Conservation (phyloP, 768 basidiomycete species). For the Piloderma croceum region DNA sequence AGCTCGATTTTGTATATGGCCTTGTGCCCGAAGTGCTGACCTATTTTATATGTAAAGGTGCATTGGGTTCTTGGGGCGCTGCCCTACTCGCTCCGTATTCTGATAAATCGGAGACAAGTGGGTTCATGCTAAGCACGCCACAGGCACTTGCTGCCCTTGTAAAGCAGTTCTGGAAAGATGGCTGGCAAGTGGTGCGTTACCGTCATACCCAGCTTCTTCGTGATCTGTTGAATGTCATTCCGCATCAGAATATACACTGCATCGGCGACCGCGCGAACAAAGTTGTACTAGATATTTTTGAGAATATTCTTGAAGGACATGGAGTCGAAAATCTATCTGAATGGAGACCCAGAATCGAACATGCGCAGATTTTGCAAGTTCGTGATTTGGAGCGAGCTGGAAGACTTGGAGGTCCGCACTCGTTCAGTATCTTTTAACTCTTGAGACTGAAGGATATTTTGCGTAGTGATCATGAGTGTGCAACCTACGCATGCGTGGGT, state of each 20-base stretch:
- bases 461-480: constrained; percentile 87
- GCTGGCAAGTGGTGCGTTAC: constrained; percentile 75
- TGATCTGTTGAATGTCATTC: background rate
- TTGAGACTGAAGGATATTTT: too few species aligned
- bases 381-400: constrained; percentile 68
- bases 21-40: constrained; percentile 6
- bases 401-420: constrained; percentile 66
- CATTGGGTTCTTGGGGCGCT: constrained; percentile 89
- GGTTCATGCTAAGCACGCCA: constrained; percentile 60
- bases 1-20: background rate
- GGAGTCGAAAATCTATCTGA: constrained; percentile 31
- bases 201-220: background rate
- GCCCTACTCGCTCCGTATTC: constrained; percentile 82
- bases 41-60: constrained; percentile 41
- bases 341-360: constrained; percentile 81
- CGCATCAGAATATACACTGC: constrained; percentile 84
- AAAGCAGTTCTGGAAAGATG: constrained; percentile 60
- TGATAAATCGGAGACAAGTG: constrained; percentile 66
- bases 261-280: constrained; percentile 88
- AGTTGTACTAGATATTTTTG: constrained; percentile 78
- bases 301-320: constrained; percentile 43
- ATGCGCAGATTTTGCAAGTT: constrained; percentile 80
- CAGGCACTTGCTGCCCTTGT: constrained; percentile 50
- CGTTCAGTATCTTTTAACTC: too few species aligned
- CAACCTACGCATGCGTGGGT: constrained; percentile 89